Conservation (phyloP, 2,329 filamentous ascomycete species). For the Penicillium freii region DNA sequence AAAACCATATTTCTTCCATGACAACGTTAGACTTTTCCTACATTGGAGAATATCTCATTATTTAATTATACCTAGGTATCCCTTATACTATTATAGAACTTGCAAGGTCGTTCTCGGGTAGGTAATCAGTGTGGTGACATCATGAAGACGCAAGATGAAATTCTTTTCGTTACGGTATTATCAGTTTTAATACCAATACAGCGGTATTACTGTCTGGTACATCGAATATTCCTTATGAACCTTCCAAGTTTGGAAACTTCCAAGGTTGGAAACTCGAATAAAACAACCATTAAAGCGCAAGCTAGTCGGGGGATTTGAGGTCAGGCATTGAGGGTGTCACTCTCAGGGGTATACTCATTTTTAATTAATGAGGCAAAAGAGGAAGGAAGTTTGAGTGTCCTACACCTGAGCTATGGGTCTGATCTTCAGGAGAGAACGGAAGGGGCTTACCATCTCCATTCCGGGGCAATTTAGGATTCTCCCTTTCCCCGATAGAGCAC, state of each 20-base stretch:
- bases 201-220: not conserved
- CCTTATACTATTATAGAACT: not conserved
- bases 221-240: not conserved
- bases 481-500: not conserved
- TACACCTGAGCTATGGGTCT: slow-evolving; percentile 8
- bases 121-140: slow-evolving; percentile 19
- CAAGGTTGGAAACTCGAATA: not conserved
- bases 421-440: slow-evolving; percentile 31
- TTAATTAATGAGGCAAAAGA: not conserved
- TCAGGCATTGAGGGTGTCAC: slow-evolving; percentile 1
- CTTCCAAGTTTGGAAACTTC: not conserved
- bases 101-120: not conserved
- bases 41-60: not conserved
- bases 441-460: slow-evolving; percentile 19
- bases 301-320: slow-evolving; percentile 2
- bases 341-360: slow-evolving; percentile 1
- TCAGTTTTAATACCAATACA: not conserved
- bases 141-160: slow-evolving; percentile 17
- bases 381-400: not conserved
- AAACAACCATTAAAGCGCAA: not conserved
- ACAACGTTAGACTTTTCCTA: not conserved
- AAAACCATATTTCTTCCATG: not conserved
- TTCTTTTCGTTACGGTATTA: not conserved
- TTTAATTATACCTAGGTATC: not conserved
- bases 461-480: slow-evolving; percentile 6